Conservation (phyloP, 805 yeast genomes). For the Torulaspora gathmanii region DNA sequence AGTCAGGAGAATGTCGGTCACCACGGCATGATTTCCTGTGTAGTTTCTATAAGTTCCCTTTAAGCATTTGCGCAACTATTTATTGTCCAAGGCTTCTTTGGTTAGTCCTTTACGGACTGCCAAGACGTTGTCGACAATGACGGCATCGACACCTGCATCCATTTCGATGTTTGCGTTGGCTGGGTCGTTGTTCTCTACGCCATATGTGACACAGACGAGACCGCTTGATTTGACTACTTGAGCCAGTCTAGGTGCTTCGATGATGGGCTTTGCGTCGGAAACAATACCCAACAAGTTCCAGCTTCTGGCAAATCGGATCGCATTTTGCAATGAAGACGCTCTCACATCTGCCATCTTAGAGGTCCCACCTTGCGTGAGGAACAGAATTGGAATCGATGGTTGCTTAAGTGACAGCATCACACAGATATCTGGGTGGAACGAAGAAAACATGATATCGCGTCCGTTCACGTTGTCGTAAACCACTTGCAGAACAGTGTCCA, state of each 20-base stretch:
- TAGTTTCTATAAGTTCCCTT: not conserved
- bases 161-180: constrained; percentile 78
- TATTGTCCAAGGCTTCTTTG: constrained; percentile 18
- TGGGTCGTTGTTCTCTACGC: constrained; percentile 77
- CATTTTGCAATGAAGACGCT: constrained; percentile 83
- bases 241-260: constrained; percentile 85
- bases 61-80: not conserved
- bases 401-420: constrained; percentile 80
- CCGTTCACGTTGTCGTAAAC: constrained; percentile 76
- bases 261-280: constrained; percentile 78
- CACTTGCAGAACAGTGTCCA: constrained; percentile 74
- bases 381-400: constrained; percentile 87
- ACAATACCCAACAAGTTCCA: constrained; percentile 94
- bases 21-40: constrained; percentile 5
- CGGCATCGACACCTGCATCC: constrained; percentile 96
- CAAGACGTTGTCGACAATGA: constrained; percentile 90
- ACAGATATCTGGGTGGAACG: constrained; percentile 94
- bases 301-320: constrained; percentile 80
- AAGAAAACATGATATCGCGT: constrained; percentile 83
- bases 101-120: constrained; percentile 85
- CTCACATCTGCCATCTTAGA: constrained; percentile 82
- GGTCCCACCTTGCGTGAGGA: constrained; percentile 86
- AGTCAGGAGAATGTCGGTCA: constrained; percentile 14
- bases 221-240: constrained; percentile 89
- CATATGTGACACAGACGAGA: constrained; percentile 89